Percentiles rank a stretch among this genome's conserved stretches.
These are phyloP conservation scores for Diversispora epigaea DNA, from an alignment of 192 early-diverging fungal species.

Conservation along the genomic window DNA sequence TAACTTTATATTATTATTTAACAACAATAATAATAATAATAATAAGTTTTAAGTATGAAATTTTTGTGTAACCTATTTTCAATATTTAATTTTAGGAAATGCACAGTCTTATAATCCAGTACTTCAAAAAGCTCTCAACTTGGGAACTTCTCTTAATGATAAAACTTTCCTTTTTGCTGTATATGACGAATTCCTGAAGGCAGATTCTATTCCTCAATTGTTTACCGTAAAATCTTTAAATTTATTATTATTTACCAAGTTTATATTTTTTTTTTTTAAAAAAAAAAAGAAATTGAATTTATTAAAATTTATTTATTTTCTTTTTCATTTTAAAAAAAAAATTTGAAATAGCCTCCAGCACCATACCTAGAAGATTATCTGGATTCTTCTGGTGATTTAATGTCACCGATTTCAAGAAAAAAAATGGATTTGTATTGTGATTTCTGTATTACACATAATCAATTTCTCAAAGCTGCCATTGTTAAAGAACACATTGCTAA, in stretches of 20 bases:
- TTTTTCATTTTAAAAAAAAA: background rate
- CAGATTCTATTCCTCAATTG: slow-evolving; percentile 14
- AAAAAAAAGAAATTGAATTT: background rate
- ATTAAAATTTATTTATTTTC: background rate
- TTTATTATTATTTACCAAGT: background rate
- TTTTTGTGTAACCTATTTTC: background rate
- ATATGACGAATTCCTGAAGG: slow-evolving; percentile 28
- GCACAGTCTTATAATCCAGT: background rate
- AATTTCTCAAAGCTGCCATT: slow-evolving; percentile 23
- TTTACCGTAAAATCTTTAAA: slow-evolving; percentile 16
- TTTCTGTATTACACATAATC: slow-evolving; percentile 10
- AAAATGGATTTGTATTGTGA: slow-evolving; percentile 33
- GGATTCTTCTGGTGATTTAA: background rate
- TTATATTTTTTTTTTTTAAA: background rate
- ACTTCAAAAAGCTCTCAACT: slow-evolving; percentile 23
- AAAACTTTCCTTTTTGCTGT: slow-evolving; percentile 25
- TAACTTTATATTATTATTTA: background rate
- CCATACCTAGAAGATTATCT: slow-evolving; percentile 32
- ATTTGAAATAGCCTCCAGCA: slow-evolving; percentile 1
- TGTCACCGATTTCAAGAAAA: background rate
- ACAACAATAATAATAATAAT: too few relatives aligned
- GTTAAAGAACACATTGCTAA: slow-evolving; percentile 26
- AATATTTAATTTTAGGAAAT: background rate
- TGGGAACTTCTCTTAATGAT: slow-evolving; percentile 15
- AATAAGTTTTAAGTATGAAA: background rate